Base-by-base conservation (phyloP, 1,284 basidiomycete species). In the Anthracocystis panici-leucophaei region DNA sequence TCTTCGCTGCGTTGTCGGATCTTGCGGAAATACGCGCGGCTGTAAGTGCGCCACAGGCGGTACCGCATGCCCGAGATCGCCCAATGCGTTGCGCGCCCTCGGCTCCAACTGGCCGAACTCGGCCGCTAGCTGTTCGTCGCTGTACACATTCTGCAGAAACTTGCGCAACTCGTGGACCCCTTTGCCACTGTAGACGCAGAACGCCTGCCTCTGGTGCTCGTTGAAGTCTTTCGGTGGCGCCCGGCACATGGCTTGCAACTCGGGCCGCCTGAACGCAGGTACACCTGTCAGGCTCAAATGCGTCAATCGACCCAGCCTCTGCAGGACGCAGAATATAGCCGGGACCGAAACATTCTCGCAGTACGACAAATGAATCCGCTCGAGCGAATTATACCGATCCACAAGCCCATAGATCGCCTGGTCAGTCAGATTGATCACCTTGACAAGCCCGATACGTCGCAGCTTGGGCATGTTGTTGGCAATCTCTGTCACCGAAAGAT, bases 261-360 rank as follows among this genome's bases (percentile, higher is more conserved):
- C 94, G 20, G 89, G 88, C 73, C 92, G 89, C 53, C 92, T 90
- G 87, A 99, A 99, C 1, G 94, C 91, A 8, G 92, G 91, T 31
- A 99, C 92, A n/a, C 96, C 97, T 12, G 97, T 98, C 75, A 99
- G 87, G 85, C 94, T 97, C 50, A 99, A 88, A 86, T 99, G 97
- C 4, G 94, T 97, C 40, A 99, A 88, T 74, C 93, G 92, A 75
- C 91, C 90, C 20, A 99, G 89, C 79, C 92, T 91, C 84, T 93
- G 92, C 52, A 99, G 89, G 41, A 99, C 89, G 86, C 92, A 94
- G 79, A 96, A 93, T 55, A 99, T 90, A 14, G 95, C 95, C 85
- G 92, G 90, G 70, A 98, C 93, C 5, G 92, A 91, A 68, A 99
- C 92, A 79, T 97, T 93, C 82, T 97, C 94, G 86, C 97, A 99